A percentile compares a stretch with the other conserved stretches of the same genome.
These are phyloP conservation scores for Fusarium heterosporum DNA, from an alignment of 2,329 filamentous ascomycete genomes.

Conservation along the genomic window DNA sequence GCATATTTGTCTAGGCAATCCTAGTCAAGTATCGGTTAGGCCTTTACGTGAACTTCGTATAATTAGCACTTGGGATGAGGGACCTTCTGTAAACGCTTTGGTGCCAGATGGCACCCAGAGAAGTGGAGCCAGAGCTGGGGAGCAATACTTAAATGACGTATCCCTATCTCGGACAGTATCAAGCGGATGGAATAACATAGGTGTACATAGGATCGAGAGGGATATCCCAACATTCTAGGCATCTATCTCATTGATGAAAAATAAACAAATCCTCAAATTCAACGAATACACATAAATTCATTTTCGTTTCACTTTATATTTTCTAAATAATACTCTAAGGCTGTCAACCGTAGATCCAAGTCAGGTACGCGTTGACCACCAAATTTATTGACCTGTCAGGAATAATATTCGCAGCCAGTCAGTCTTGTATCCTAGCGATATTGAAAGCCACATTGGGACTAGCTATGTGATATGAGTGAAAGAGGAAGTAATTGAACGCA, in stretches of 20 bases:
- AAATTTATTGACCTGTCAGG: too few species aligned
- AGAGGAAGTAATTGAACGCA: background rate
- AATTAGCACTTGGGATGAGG: background rate
- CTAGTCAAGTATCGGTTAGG: fast-evolving
- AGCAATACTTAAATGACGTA: background rate
- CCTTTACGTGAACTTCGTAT: background rate
- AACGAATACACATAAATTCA: too few species aligned
- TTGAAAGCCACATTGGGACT: too few species aligned
- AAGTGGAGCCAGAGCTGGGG: background rate
- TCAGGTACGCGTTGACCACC: too few species aligned
- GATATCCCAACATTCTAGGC: too few species aligned
- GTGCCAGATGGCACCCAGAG: background rate
- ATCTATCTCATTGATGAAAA: too few species aligned
- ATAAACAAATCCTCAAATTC: too few species aligned
- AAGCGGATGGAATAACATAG: background rate
- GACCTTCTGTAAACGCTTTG: background rate
- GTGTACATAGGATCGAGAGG: background rate
- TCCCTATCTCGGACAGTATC: background rate
- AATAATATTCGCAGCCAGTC: too few species aligned
- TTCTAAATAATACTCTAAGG: too few species aligned
- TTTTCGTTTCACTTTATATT: too few species aligned
- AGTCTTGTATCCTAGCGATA: too few species aligned
- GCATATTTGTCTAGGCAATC: background rate
- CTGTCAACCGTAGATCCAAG: too few species aligned
- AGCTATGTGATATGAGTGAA: background rate